Base-by-base conservation (phyloP, 768 basidiomycete species). In the Hypholoma sublateritium region DNA sequence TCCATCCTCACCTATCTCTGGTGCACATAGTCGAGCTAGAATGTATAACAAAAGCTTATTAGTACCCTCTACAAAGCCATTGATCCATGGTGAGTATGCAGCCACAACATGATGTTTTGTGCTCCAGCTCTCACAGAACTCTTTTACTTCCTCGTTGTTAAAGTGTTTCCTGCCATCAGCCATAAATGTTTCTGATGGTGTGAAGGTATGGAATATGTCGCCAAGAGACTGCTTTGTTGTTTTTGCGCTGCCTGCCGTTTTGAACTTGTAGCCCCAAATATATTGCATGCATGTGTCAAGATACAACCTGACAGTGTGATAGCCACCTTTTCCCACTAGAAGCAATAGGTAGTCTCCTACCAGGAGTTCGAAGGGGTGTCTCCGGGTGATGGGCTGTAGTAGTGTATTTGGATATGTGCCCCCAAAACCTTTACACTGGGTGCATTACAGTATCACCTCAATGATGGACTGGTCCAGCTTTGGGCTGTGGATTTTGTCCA, bases 1-100 rank as follows among this genome's bases (percentile, higher is more conserved):
- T n/a, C 60, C 60, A 16, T 72, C 68, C 24, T 72, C 67, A 0
- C 68, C 66, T 0, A 73, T 28, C 1, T 67, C 63, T 1, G 76
- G 76, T 8, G 69, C 65, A 37, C 76, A 77, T 4, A 77, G 50
- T 0, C 67, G 42, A 17, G 62, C 61, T 1, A 79, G 57, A 0
- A 61, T 13, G 7, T 64, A 49, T 0, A 78, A 59, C 0, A 78
- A 59, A 0, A 69, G 36, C 8, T 63, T 64, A 58, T 79, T 78
- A 5, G 48, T 61, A 1, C 60, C 60, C 22, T 66, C 61, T 16
- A 63, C 5, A 6, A 66, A 48, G 1, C 75, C 71, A 50, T 77
- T 77, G 13, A 77, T 59, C 77, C 76, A 78, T 6, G 75, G 77
- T 9, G 74, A 65, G 49, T 78, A 78, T 1, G 71, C 71, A 11